Evolutionary conservation across 192 early-diverging fungal genomes (phyloP), one percentile per base, ranked within the genome.

Genomic region (Geranomyces variabilis): DNA sequence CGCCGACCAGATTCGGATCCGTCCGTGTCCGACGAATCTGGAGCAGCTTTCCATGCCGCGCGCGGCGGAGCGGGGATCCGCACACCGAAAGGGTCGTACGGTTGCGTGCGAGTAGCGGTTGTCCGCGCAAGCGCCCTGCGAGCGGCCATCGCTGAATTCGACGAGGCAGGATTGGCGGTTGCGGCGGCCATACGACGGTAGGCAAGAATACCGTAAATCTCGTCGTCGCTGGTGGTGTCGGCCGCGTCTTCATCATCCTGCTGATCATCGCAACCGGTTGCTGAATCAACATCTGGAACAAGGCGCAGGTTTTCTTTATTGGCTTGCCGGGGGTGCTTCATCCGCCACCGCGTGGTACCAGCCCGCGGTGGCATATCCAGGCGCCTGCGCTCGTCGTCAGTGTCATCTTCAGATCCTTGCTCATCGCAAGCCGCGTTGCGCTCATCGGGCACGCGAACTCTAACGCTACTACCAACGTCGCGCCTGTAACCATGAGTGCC

Each of bases 151-250:
- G 41, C 1, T 64, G 58, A 19, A 60, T 24, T 62, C 10, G 19
- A 28, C 4, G 58, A 19, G 3, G 58, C 8, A 14, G 58, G 1
- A 33, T 30, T 47, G n/a, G 36, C 17, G 19, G 70, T 61, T 15
- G 70, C 74, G 21, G 72, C 65, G 17, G 72, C 72, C 57, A 69
- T 69, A 0, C 61, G 66, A 0, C 61, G 19, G 74, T 75, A 43
- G 12, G 65, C 49, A 26, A 63, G 51, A 28, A 63, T 44, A 34
- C 61, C 45, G 74, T 75, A 63, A 26, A 63, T 69, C 17, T 69
- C 61, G 43, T 75, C 67, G 67, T 69, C 67, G 49, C 57, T 68
- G n/a, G 66, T 75, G 21, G 33, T 44, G 24, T 31, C 29, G 43
- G 61, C 44, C 7, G 6, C 28, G 29, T 70, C 24, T 31, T 34